Evolutionary conservation across 1,284 basidiomycete species (phyloP).

Genomic region (Prillingera fragicola): DNA sequence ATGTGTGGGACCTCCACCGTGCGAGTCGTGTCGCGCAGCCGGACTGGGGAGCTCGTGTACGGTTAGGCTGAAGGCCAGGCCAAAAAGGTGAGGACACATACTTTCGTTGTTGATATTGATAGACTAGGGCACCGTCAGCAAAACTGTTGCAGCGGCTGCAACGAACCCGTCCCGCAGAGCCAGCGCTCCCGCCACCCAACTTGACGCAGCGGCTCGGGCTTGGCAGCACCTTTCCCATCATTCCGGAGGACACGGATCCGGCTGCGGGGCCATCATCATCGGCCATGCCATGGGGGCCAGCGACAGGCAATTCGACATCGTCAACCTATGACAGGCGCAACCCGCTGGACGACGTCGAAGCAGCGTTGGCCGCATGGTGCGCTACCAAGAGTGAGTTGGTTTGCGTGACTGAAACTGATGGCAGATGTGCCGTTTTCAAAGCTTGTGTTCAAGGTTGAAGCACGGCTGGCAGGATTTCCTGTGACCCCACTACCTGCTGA

Average conservation of each 20-base stretch:
- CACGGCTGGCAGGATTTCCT: constrained; percentile 7
- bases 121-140: constrained; percentile 13
- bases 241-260: too few species aligned
- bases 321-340: constrained; percentile 9
- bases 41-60: constrained; percentile 13
- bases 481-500: constrained; percentile 10
- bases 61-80: constrained; percentile 21
- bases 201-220: too few species aligned
- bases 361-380: constrained; percentile 11
- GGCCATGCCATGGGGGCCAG: constrained; percentile 1
- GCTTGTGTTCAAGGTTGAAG: constrained; percentile 16
- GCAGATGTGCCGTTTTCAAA: constrained; percentile 5
- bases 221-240: too few species aligned
- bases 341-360: constrained; percentile 16
- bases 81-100: constrained; percentile 13
- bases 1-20: constrained; percentile 20
- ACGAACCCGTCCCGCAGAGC: too few species aligned
- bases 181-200: not conserved
- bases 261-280: too few species aligned
- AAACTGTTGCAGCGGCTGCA: too few species aligned
- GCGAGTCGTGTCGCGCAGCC: constrained; percentile 14
- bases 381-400: constrained; percentile 1
- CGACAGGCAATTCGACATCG: too few species aligned
- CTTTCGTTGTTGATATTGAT: not conserved
- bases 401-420: not conserved